These are phyloP conservation scores for Trichaptum fuscoviolaceum DNA, from an alignment of 768 basidiomycete genomes.

Conservation along the genomic window DNA sequence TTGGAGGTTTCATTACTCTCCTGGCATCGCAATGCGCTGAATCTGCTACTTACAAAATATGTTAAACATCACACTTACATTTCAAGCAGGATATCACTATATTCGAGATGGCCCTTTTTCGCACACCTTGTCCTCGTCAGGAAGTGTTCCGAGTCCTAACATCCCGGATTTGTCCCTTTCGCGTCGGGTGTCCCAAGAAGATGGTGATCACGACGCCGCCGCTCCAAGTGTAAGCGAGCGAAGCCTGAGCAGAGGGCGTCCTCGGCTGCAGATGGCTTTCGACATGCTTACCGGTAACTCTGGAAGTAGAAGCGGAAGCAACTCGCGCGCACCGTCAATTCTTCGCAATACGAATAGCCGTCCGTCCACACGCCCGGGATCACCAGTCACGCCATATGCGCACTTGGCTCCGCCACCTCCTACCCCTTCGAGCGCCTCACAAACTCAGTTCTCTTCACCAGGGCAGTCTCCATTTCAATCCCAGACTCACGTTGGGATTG, in stretches of 20 bases:
- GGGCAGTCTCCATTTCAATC: slow-evolving; percentile 3
- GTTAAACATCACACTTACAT: too few species aligned
- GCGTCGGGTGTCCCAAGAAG: not conserved
- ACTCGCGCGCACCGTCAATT: not conserved
- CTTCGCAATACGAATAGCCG: not conserved
- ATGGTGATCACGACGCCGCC: not conserved
- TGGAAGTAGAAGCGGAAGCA: not conserved
- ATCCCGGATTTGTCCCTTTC: not conserved
- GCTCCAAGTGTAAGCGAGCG: not conserved
- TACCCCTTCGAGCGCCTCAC: not conserved
- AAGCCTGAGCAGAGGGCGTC: not conserved
- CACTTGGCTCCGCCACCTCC: not conserved
- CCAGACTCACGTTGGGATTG: not conserved
- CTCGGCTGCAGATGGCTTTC: not conserved
- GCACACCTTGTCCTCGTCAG: not conserved
- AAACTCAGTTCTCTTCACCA: not conserved
- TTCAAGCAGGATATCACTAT: not conserved
- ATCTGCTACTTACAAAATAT: too few species aligned
- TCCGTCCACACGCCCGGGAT: not conserved
- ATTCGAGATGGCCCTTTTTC: not conserved
- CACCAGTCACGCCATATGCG: not conserved
- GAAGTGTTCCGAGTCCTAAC: not conserved
- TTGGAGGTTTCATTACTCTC: too few species aligned
- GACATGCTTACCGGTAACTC: not conserved
- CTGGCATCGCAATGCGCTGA: too few species aligned